phyloP scores from a whole-genome alignment of 1,284 basidiomycete species.

The Naganishia sp. region DNA sequence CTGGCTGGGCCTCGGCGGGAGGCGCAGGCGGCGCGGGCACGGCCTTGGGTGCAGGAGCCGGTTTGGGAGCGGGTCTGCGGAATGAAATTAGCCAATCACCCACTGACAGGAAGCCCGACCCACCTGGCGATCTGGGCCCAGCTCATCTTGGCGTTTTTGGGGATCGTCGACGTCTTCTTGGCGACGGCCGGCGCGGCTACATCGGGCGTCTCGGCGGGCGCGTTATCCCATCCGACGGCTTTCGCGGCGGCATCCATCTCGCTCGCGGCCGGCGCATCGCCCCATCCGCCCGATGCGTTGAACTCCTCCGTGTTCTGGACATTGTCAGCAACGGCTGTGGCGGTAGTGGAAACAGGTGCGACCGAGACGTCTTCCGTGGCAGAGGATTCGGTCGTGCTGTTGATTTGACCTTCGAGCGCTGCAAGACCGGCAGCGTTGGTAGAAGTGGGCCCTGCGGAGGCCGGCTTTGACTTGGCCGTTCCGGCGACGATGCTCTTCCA shows the following conservation, averaged over 20 bases:
- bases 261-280: constrained; percentile 47
- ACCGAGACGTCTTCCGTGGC: neutral
- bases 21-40: constrained; percentile 34
- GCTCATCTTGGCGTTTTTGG: constrained; percentile 48
- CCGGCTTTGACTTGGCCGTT: constrained; percentile 34
- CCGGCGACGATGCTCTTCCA: constrained; percentile 30
- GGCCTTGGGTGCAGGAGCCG: constrained; percentile 40
- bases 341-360: neutral
- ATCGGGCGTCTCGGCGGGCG: constrained; percentile 35
- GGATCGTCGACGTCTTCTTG: constrained; percentile 39
- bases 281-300: constrained; percentile 46
- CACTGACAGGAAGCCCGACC: constrained; percentile 28
- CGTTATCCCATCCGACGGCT: constrained; percentile 43
- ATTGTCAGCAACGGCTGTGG: constrained; percentile 18
- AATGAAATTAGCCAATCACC: constrained; percentile 53
- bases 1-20: constrained; percentile 34
- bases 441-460: constrained; percentile 22
- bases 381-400: constrained; percentile 10
- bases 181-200: constrained; percentile 34
- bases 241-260: constrained; percentile 49
- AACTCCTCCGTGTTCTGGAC: constrained; percentile 44
- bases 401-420: constrained; percentile 19
- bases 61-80: constrained; percentile 66
- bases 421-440: constrained; percentile 25
- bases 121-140: constrained; percentile 57